Base-by-base conservation (phyloP, 345 rosid species). In the Brassica rapa region DNA sequence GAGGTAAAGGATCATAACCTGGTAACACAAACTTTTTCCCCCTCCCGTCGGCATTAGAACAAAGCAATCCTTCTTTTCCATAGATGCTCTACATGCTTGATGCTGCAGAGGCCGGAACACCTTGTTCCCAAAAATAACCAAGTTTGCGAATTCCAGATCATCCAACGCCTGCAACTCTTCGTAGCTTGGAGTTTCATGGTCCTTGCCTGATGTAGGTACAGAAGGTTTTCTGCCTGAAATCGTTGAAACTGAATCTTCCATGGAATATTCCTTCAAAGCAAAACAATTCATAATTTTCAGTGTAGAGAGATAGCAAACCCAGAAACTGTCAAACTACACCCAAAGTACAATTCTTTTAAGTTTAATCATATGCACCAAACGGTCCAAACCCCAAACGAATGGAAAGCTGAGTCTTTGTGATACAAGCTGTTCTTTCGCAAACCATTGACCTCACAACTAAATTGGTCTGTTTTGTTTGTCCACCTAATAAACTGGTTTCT, bases 21-120 rank as follows among this genome's bases (percentile, higher is more conserved):
- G 93, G 85, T 87, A 94, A 82, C 98, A 91, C 66, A 95, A 77
- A 82, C 98, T 95, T 86, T 93, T 91, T 9, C 98, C 97, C 39
- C 99, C 97, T 80, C 99, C 93, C 0, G 94, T 93, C 1, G 97
- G 98, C 97, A 95, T 86, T 37, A 93, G 90, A 75, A 92, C 67
- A 83, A 92, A 94, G 74, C 96, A 92, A 80, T 92, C 98, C 80
- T 80, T 85, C 77, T 85, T 92, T 39, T 83, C 86, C 75, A 89
- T 7, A 21, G 87, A 89, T 66, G 97, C 91, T 82, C 81, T 85
- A 81, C 99, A 95, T 59, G 90, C 94, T 85, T 89, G 87, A 85
- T 87, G 93, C 86, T 88, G 94, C 90, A 89, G 70, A 8, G 96
- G 91, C 27, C 96, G 78, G 77, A 91, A 93, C 35, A 66, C 72